phyloP scores from a whole-genome alignment of 2,329 filamentous ascomycete species.

The Scytalidium lignicola region DNA sequence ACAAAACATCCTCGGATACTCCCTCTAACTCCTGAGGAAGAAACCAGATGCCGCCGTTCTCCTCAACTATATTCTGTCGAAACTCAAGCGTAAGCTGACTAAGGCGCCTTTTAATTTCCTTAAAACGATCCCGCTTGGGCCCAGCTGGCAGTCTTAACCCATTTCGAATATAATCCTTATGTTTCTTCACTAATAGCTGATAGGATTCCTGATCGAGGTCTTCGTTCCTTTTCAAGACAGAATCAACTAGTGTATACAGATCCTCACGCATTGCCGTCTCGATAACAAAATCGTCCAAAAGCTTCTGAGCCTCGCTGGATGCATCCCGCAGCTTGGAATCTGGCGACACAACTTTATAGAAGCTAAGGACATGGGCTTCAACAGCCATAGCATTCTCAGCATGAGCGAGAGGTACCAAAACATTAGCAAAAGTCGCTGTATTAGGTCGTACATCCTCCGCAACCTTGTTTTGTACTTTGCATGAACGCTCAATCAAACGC shows the following conservation, averaged over 20 bases:
- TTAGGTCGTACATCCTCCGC: constrained; percentile 50
- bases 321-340: constrained; percentile 66
- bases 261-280: constrained; percentile 80
- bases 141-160: constrained; percentile 68
- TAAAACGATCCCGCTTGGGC: constrained; percentile 70
- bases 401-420: constrained; percentile 61
- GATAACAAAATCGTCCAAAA: constrained; percentile 72
- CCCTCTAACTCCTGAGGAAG: constrained; percentile 68
- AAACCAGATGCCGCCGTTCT: constrained; percentile 75
- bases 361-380: constrained; percentile 62
- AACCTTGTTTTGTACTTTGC: constrained; percentile 57
- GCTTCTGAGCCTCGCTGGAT: constrained; percentile 68
- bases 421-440: constrained; percentile 47
- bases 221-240: constrained; percentile 50
- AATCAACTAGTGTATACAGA: constrained; percentile 63
- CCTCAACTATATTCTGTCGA: constrained; percentile 77
- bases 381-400: constrained; percentile 65
- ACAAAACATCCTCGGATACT: constrained; percentile 65
- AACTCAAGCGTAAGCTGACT: constrained; percentile 70
- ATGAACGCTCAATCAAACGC: constrained; percentile 55
- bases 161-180: constrained; percentile 72
- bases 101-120: constrained; percentile 78
- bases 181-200: constrained; percentile 69
- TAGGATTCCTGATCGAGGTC: constrained; percentile 64
- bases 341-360: constrained; percentile 74